Evolutionary conservation across 2,329 filamentous ascomycete genomes (phyloP), one percentile per base, ranked within the genome.

Genomic region (Calonectria multiphialidica): DNA sequence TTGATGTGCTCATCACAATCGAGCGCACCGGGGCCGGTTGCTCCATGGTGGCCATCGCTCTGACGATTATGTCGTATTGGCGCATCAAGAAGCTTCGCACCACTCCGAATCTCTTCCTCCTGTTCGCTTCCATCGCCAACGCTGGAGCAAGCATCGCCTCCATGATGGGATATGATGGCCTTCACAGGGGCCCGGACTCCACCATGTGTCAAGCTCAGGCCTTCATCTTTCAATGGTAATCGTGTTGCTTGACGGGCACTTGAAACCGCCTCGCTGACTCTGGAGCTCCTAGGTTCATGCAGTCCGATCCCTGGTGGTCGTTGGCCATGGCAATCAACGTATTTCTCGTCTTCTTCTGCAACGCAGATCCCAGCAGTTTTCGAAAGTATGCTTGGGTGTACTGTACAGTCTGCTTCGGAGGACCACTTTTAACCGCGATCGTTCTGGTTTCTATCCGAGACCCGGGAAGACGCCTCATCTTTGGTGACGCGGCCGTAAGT

Each of bases 301-400:
- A 93, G 76, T 92, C 92, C 4, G 93, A 94, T 82, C 91, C 92
- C 0, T 88, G 93, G 84, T 95, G 92, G 93, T 94, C 93, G 0
- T 90, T 95, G 76, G 93, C 93, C 73, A 96, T 96, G 94, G 93
- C 94, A 0, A 87, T 93, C 78, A 96, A 96, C 75, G 94, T 96
- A 68, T 95, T 93, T 80, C 87, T 96, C 62, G 89, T 91, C 47
- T 91, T 91, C 78, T 91, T 91, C 82, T 86, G 86, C 78, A 87
- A 88, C 21, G 88, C 87, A 12, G 87, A 87, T 59, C 89, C 89
- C 0, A 90, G 90, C 1, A 90, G 91, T 64, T 95, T 95, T 78
- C 88, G 90, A 18, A 89, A 90, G 62, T 93, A 94, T 78, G 88
- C 92, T 65, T 94, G 92, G 88, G 88, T 91, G 59, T 96, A 96